Evolutionary conservation across 768 basidiomycete species (phyloP), one percentile per base, ranked within the genome.

Genomic region (Albatrellus ellisii): DNA sequence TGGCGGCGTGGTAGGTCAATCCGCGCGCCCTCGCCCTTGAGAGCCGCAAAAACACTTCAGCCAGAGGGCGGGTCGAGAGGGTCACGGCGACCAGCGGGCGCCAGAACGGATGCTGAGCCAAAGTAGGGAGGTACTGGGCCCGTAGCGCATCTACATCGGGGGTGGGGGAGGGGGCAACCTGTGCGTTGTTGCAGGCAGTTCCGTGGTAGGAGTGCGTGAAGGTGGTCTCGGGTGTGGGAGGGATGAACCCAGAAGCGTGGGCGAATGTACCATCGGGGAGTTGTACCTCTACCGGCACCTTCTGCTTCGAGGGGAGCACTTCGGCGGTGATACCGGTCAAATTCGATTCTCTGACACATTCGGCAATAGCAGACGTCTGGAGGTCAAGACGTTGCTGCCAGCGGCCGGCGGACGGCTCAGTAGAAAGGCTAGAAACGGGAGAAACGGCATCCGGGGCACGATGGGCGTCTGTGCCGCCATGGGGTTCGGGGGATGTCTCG

Each of bases 211-310:
- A 22, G 20, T 22, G 17, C 17, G 35, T 36, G 21, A 41, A 41
- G 27, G 21, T 20, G 29, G 29, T 15, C 9, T 26, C 61, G 36
- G 67, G 59, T 1, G 67, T 68, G 2, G 67, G 67, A 2, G 66
- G 66, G 8, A 61, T 57, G 47, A 67, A 69, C 1, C 68, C 68
- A 24, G 63, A 65, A 1, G 67, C 59, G 37, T 67, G 66, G 27
- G 55, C 54, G 29, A 66, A 50, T 1, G 50, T 60, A 18, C 68
- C 68, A 38, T 69, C 66, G 3, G 41, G 43, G 20, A 58, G 54
- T 25, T 54, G 48, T 0, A 67, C 56, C 48, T 69, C 68, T 18
- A 64, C 65, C 1, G 68, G 68, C 5, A 69, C 57, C 53, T 69
- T 69, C 47, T 62, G 59, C 4, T 53, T 50, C 1, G 51, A 44